Evolutionary conservation across 148 eudicot genomes (phyloP), one percentile per base, ranked within the genome.

Genomic region (Limonium bicolor): DNA sequence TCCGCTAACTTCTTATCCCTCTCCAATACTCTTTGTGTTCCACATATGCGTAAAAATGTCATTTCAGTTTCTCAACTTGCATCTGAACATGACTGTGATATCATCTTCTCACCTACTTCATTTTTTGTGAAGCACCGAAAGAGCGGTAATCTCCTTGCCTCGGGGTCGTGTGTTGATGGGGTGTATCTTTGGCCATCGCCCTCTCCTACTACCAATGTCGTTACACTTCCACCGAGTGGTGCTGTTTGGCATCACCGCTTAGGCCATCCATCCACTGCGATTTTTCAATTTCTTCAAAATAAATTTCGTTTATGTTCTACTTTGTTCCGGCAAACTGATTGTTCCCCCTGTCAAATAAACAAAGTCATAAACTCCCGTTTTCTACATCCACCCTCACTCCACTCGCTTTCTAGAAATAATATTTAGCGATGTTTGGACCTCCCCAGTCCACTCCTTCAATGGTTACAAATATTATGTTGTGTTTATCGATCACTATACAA

Each of bases 211-310:
- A 4, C 57, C 8, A 25, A 47, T 19, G 18, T 14, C 7, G 54
- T 27, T 38, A 30, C 33, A 19, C 30, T 5, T 7, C 27, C 40
- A 36, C n/a, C n/a, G n/a, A n/a, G n/a, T n/a, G n/a, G n/a, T n/a
- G 26, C 21, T 30, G 7, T n/a, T 34, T 49, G 40, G 41, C 53
- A 32, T 49, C 53, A 32, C 11, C 7, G 12, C 4, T 32, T 49
- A 19, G 40, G 40, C 5, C 27, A 49, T 11, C 41, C 41, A 20
- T 36, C 55, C n/a, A 4, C n/a, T 4, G 1, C 37, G 0, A 34
- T 34, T 6, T 34, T 7, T 10, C 11, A 34, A 10, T 29, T 29
- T 29, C 33, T 29, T 29, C 10, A 0, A 1, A 29, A 29, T 7
- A 29, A 29, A 8, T 29, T 29, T n/a, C 7, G 12, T 29, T 29